These are phyloP conservation scores for Talinum fruticosum DNA, from an alignment of 148 eudicot species.

Conservation along the genomic window DNA sequence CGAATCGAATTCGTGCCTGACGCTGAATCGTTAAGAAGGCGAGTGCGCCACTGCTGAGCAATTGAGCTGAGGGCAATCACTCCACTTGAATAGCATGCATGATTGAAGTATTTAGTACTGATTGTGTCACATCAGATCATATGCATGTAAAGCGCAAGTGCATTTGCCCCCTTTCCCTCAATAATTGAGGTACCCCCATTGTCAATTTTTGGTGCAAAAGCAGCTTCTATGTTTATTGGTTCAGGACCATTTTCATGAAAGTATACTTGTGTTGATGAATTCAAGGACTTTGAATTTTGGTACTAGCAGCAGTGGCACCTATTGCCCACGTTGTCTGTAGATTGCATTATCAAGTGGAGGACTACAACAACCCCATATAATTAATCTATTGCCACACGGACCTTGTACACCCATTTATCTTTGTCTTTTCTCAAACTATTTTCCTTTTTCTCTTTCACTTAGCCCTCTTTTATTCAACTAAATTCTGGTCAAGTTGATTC, in stretches of 20 bases:
- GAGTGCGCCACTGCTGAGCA: too few species aligned
- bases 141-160: not conserved
- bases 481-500: not conserved
- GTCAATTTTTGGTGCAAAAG: not conserved
- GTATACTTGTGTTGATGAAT: constrained; percentile 5
- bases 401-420: not conserved
- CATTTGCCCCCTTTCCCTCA: not conserved
- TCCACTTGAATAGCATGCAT: not conserved
- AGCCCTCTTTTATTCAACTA: not conserved
- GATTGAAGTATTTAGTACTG: not conserved
- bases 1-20: too few species aligned
- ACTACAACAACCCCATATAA: constrained; percentile 9
- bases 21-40: too few species aligned
- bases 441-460: not conserved
- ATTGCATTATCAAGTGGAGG: constrained; percentile 17
- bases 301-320: not conserved
- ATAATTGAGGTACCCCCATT: not conserved
- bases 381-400: constrained; percentile 15
- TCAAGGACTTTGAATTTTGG: not conserved
- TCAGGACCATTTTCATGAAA: constrained; percentile 4
- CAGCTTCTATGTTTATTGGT: not conserved
- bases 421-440: not conserved
- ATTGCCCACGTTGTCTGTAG: constrained; percentile 14
- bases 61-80: too few species aligned
- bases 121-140: not conserved